Evolutionary conservation across 2,329 filamentous ascomycete species (phyloP), one percentile per base, ranked within the genome.

Genomic region (Aspergillus sp.): DNA sequence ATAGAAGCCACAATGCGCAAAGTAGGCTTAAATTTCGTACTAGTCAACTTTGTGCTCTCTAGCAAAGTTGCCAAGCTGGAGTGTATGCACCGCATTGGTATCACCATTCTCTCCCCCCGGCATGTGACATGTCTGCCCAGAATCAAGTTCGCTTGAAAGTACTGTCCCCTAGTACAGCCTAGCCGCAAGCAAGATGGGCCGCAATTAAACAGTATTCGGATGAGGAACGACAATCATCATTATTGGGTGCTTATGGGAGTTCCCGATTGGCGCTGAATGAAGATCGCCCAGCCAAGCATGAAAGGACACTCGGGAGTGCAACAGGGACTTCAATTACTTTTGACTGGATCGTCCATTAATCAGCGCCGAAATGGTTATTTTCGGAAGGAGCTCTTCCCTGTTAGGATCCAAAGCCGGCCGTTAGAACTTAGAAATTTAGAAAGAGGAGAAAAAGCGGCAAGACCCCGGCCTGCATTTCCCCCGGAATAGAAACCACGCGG

Each of bases 401-500:
- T 30, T 50, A 7, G 47, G 47, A 32, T 19, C 47, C 47, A 50
- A 36, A 28, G 47, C 47, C 25, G 47, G 25, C 47, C 47, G 47
- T 50, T 50, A 30, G 47, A 50, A 49, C 23, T 36, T 50, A 30
- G 47, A 50, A 49, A 5, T 36, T 23, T 49, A n/a, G 21, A 49
- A 49, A 25, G 30, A 25, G 25, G 30, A 28, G 12, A 13, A 36
- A 36, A 30, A 32, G 47, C 41, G 41, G 23, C 25, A 50, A 36
- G 25, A 50, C 47, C 47, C 47, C 47, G 47, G 25, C 25, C 47
- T 30, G n/a, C 15, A n/a, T 28, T 28, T 50, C 47, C 47, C 47
- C 47, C 47, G 47, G 47, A 50, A 50, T 50, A 50, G 47, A 50
- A 50, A 50, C 47, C 47, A 50, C 47, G 47, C 47, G 47, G 25